A percentile compares a stretch with the other conserved stretches of the same genome.
Conservation (phyloP, 75 land plant genomes). For the Pinus taeda region DNA sequence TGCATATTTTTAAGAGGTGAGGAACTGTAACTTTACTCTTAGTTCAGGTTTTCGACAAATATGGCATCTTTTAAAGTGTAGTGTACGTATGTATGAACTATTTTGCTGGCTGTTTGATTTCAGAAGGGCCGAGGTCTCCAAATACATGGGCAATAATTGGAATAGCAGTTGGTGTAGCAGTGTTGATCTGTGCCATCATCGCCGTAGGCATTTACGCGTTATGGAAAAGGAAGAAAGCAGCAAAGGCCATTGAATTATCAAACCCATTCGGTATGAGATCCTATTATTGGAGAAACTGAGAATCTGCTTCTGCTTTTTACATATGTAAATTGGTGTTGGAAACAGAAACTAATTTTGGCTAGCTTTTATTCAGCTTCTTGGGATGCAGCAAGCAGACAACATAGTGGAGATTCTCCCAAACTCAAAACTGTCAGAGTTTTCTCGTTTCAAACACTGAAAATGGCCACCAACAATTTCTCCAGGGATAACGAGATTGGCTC, state of each 20-base stretch:
- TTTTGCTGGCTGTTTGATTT: no score
- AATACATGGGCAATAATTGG: conserved; percentile 9
- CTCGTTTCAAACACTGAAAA: conserved; percentile 70
- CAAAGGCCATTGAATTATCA: conserved; percentile 13
- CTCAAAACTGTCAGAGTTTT: conserved; percentile 82
- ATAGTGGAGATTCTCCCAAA: conserved; percentile 66
- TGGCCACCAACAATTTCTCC: conserved; percentile 67
- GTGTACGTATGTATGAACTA: no score
- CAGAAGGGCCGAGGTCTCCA: no score
- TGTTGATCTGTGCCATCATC: conserved; percentile 9
- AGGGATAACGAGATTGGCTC: conserved; percentile 65
- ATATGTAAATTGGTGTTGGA: no score
- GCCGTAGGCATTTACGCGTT: conserved; percentile 20
- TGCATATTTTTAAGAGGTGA: conserved; percentile 6
- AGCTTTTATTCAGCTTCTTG: not conserved
- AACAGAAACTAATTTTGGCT: not conserved
- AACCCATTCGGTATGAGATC: conserved; percentile 37
- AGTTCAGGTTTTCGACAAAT: not conserved
- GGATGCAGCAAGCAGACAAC: conserved; percentile 15
- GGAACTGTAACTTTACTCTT: not conserved
- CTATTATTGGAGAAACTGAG: no score
- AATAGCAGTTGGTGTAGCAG: conserved; percentile 16
- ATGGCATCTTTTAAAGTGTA: no score
- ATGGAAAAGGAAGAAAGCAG: conserved; percentile 32
- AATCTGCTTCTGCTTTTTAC: no score